phyloP scores from a whole-genome alignment of 139 green algal genomes.

The Chlorella sp. region DNA sequence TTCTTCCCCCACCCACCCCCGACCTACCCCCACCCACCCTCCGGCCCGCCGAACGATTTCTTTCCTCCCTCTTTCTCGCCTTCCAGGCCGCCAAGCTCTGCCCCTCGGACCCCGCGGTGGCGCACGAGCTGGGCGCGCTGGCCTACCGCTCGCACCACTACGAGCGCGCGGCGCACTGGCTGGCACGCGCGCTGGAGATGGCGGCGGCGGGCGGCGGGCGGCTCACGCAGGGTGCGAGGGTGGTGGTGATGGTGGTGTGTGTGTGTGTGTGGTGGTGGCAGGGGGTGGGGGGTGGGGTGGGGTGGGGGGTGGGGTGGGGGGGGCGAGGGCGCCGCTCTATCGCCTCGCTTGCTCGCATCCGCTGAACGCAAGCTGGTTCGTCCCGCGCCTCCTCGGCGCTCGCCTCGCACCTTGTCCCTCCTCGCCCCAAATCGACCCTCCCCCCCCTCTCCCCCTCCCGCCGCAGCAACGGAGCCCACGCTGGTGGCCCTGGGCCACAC shows the following conservation, averaged over 20 bases:
- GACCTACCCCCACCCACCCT: too few species aligned
- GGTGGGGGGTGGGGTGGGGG: too few species aligned
- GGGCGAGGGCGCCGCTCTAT: too few species aligned
- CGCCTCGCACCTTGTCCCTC: too few species aligned
- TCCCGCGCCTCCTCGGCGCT: too few species aligned
- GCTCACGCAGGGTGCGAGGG: not conserved
- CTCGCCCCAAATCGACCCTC: too few species aligned
- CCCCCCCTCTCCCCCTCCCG: too few species aligned
- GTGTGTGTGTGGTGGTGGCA: not conserved
- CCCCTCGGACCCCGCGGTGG: slow-evolving; percentile 79
- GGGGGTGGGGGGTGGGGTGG: not conserved
- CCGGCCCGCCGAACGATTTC: too few species aligned
- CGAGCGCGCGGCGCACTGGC: slow-evolving; percentile 48
- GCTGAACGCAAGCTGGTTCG: too few species aligned
- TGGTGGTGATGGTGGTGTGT: not conserved
- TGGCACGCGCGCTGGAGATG: slow-evolving; percentile 56
- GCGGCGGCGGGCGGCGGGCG: slow-evolving; percentile 34
- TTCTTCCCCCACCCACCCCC: too few species aligned
- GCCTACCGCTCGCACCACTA: slow-evolving; percentile 60
- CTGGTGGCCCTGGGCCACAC: slow-evolving; percentile 89
- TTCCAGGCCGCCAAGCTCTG: slow-evolving; percentile 76
- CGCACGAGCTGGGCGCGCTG: slow-evolving; percentile 91
- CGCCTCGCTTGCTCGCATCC: too few species aligned
- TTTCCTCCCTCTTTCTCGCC: not conserved
- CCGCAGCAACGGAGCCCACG: slow-evolving; percentile 78